A percentile compares a stretch with the other conserved stretches of the same genome.
Conservation (phyloP, 495 filamentous ascomycete genomes). For the Lasiosphaeria hispida region DNA sequence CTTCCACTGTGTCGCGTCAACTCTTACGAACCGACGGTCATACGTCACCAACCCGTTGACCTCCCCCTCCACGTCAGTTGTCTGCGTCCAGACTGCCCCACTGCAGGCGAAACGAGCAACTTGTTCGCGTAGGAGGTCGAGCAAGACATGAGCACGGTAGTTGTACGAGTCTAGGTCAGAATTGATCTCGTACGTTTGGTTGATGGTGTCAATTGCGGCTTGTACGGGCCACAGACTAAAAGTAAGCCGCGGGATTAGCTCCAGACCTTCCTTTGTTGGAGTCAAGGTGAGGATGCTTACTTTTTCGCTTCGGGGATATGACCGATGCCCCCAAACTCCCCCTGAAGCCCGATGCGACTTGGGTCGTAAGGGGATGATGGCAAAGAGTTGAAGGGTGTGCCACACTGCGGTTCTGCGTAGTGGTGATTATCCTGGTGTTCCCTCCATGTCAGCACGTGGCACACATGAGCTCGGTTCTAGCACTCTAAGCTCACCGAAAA, state of each 20-base stretch:
- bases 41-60: slow-evolving; percentile 69
- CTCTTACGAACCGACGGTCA: slow-evolving; percentile 55
- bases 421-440: slow-evolving; percentile 61
- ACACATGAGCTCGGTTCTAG: too few species aligned
- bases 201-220: slow-evolving; percentile 54
- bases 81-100: slow-evolving; percentile 63
- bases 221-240: slow-evolving; percentile 55
- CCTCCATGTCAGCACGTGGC: neutral
- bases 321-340: slow-evolving; percentile 67
- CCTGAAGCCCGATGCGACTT: slow-evolving; percentile 61
- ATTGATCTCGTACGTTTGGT: slow-evolving; percentile 66
- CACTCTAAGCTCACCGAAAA: slow-evolving; percentile 34
- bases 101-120: slow-evolving; percentile 56
- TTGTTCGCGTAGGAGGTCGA: slow-evolving; percentile 59
- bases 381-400: slow-evolving; percentile 60
- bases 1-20: slow-evolving; percentile 57
- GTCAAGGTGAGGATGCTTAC: slow-evolving; percentile 9
- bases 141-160: slow-evolving; percentile 54
- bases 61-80: slow-evolving; percentile 72
- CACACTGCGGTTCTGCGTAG: slow-evolving; percentile 69
- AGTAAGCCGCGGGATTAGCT: slow-evolving; percentile 10
- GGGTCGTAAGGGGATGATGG: slow-evolving; percentile 56
- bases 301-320: slow-evolving; percentile 56
- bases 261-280: neutral
- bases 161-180: slow-evolving; percentile 58